Percentiles rank a stretch among this genome's conserved stretches.
phyloP scores from a whole-genome alignment of 805 yeast genomes.

The Metschnikowia matae region DNA sequence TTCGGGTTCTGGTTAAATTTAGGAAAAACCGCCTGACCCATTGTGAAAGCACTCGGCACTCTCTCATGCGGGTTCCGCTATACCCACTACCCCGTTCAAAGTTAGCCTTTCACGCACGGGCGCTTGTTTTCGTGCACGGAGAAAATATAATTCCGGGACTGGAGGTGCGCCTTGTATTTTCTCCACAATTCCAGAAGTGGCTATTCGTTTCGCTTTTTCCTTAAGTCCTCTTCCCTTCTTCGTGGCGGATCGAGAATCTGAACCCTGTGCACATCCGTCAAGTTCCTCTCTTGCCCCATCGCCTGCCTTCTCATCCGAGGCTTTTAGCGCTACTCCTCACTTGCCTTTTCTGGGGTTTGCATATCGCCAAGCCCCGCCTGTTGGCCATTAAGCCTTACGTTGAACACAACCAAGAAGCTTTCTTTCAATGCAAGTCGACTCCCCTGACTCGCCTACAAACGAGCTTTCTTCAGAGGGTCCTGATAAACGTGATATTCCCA shows the following conservation, averaged over 20 bases:
- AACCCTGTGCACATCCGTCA: neutral
- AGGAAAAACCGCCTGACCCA: neutral
- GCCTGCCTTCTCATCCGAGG: neutral
- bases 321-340: neutral
- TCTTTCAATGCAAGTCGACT: neutral
- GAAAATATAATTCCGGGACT: constrained; percentile 17
- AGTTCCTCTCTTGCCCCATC: neutral
- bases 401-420: neutral
- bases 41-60: neutral
- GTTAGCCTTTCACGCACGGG: constrained; percentile 1
- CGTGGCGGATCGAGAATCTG: neutral
- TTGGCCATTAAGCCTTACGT: neutral
- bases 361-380: neutral
- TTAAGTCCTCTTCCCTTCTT: neutral
- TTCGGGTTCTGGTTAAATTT: too few species aligned
- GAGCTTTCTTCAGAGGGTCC: neutral
- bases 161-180: constrained; percentile 7
- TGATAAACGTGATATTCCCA: constrained; percentile 22
- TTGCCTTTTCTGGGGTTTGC: constrained; percentile 1
- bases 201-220: neutral
- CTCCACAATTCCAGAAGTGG: constrained; percentile 8
- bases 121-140: constrained; percentile 12
- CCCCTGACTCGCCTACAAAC: constrained; percentile 6
- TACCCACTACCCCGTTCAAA: constrained; percentile 2
- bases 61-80: neutral